Base-by-base conservation (phyloP, 371 early-diverging fungal genomes). In the Apophysomyces variabilis region DNA sequence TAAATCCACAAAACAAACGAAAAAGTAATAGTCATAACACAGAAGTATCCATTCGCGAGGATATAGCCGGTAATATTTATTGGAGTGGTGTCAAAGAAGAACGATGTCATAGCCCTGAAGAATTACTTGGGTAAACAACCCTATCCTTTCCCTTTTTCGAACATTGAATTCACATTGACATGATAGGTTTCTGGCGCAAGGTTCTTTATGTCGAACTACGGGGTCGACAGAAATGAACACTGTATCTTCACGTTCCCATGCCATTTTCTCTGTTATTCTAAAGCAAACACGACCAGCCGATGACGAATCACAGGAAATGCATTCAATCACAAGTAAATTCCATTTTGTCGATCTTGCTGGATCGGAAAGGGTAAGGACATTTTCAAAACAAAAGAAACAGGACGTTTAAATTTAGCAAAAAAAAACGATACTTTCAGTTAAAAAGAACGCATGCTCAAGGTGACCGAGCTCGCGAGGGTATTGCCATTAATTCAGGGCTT, bases 331-430 rank as follows among this genome's bases (percentile, higher is more conserved):
- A 8, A 74, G 83, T 45, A 97, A 96, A 75, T 93, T 96, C 63
- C 93, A 95, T 67, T 98, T 99, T 87, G 98, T 99, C 50, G 99
- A 99, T 79, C 80, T 99, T 66, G 99, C 99, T 36, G 99, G 99
- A 18, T 83, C 83, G 41, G 83, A 83, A 69, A 66, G 83, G 64
- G 83, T 83, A 80, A 71, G 32, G 32, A 26, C 32, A 26, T 26
- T 26, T 26, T 26, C 32, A 26, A 26, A 26, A 26, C 3, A 26
- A 3, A 26, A 26, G 32, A 26, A 26, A 26, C 32, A 26, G 32
- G 3, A 26, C 32, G 32, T 3, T 26, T 26, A 1, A 26, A 26
- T 3, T 26, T 26, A 26, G 32, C 0, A 26, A 26, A 26, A 26
- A 26, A 26, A 26, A 26, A 2, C 3, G 3, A 26, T 26, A 26